Conservation (phyloP, 495 filamentous ascomycete genomes). For the Bathelium albidoporum region DNA sequence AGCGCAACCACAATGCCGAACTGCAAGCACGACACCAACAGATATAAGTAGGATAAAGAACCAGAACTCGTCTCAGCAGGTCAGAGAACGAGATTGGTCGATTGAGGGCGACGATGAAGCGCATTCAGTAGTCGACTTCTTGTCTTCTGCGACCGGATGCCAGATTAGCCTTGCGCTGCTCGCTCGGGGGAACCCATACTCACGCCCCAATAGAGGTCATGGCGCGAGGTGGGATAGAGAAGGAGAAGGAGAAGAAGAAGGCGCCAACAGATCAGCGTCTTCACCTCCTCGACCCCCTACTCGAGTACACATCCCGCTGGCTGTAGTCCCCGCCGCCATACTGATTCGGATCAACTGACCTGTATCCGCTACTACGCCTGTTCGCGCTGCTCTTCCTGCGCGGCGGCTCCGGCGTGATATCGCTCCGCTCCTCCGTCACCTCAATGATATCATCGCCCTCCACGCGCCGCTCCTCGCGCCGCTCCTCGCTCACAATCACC, state of each 20-base stretch:
- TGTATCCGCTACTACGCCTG: conserved; percentile 24
- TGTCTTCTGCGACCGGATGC: neutral
- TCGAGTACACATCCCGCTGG: conserved; percentile 1
- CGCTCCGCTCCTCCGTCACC: conserved; percentile 34
- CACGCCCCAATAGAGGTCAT: neutral
- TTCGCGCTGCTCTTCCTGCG: conserved; percentile 18
- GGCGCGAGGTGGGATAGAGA: neutral
- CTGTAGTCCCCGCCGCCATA: conserved; percentile 14
- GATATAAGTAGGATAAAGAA: neutral
- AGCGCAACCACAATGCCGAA: neutral
- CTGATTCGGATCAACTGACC: conserved; percentile 12
- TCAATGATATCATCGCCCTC: conserved; percentile 35
- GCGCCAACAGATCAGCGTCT: neutral
- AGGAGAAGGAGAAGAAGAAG: neutral
- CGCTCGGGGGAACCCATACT: neutral
- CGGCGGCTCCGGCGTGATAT: conserved; percentile 16
- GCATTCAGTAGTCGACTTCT: no score
- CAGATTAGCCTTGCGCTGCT: neutral
- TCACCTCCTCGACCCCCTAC: conserved; percentile 3
- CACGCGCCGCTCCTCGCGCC: conserved; percentile 21
- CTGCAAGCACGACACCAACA: neutral
- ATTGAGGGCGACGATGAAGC: neutral
- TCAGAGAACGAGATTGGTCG: neutral
- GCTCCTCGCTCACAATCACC: conserved; percentile 19
- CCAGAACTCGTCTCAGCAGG: neutral